Evolutionary conservation across 2,329 filamentous ascomycete genomes (phyloP).

Genomic region (Colletotrichum neosansevieriae): DNA sequence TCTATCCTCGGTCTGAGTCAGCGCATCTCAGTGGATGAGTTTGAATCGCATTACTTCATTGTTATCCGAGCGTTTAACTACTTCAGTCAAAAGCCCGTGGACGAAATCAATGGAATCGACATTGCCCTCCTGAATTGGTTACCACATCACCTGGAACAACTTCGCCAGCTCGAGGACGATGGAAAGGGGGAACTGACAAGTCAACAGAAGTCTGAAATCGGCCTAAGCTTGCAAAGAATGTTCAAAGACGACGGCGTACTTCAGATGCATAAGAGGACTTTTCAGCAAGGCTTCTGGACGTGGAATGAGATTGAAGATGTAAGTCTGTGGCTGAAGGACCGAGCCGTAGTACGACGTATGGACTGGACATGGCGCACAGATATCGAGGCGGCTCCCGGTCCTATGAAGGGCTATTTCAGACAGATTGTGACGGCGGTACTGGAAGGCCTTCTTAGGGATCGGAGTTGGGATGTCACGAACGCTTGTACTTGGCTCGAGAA

Average conservation of each 20-base stretch:
- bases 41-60: slow-evolving; percentile 1
- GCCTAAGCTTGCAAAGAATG: neutral
- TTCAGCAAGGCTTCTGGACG: neutral
- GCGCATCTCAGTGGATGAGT: neutral
- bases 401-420: neutral
- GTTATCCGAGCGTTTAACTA: slow-evolving; percentile 2
- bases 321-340: slow-evolving; percentile 2
- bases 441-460: neutral
- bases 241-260: neutral
- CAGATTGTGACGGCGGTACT: neutral
- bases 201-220: neutral
- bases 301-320: neutral
- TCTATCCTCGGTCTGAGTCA: neutral
- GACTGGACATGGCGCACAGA: neutral
- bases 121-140: neutral
- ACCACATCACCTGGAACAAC: neutral
- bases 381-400: neutral
- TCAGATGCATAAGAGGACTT: neutral
- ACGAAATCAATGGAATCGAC: neutral
- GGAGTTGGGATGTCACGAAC: neutral
- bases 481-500: neutral
- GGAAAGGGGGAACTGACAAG: neutral
- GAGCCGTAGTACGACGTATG: neutral
- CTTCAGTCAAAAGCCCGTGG: neutral
- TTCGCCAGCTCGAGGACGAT: slow-evolving; percentile 2